Evolutionary conservation across 176 grass and related monocot species (phyloP), one percentile per base, ranked within the genome.

Genomic region (Juncus effusus): DNA sequence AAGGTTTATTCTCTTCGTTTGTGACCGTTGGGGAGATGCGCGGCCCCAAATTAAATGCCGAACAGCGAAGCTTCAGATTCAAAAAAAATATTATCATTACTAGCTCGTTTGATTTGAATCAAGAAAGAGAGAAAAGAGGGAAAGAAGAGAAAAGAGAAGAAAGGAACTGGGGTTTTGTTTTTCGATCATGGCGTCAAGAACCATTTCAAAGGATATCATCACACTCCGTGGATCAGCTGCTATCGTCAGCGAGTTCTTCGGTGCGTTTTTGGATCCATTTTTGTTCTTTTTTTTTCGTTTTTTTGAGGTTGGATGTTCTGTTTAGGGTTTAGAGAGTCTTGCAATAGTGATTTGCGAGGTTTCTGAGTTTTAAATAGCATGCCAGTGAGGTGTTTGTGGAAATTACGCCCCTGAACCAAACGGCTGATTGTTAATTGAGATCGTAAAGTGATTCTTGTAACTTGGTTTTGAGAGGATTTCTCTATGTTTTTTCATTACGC

Each of bases 211-310:
- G 94, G 94, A 99, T 60, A 87, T 99, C 89, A 99, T 99, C 85
- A 93, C 94, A 1, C 89, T 99, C 52, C 80, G 85, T 41, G 94
- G 94, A 69, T 99, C 94, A 42, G 75, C 94, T 10, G 85, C 94
- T 67, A 99, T 99, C 74, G 83, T 99, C 85, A 87, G 94, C 89
- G 89, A 99, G 78, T 99, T 99, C 83, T 94, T 99, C 67, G 85
- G 89, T 97, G 77, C 66, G 40, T 64, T 44, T 14, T 35, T 38
- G 7, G 2, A 51, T 35, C 40, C 10, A 10, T 15, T 63, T 16
- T 13, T 16, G 6, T 53, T 38, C 0, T 0, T 51, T 14, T 6
- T 51, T 3, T 74, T 16, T 3, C 0, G 0, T 54, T 28, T 4
- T 0, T n/a, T 1, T 3, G 13, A 51, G 1, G 51, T 40, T 47